These are phyloP conservation scores for Trichoderma arundinaceum DNA, from an alignment of 2,329 filamentous ascomycete species.

Conservation along the genomic window DNA sequence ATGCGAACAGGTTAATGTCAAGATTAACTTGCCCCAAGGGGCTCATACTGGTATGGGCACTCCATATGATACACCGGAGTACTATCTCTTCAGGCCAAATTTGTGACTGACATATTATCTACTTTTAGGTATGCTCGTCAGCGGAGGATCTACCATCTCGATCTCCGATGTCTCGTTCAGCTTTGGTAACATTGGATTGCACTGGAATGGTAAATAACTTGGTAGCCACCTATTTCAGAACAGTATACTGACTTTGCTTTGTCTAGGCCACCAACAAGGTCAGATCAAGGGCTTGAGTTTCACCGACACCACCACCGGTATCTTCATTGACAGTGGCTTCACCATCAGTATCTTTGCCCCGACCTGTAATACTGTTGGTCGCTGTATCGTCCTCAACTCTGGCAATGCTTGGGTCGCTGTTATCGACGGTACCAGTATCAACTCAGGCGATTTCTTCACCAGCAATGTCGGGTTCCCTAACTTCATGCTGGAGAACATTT, in stretches of 20 bases:
- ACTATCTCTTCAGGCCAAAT: neutral
- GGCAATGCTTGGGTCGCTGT: constrained; percentile 29
- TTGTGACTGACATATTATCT: neutral
- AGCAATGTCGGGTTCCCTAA: constrained; percentile 21
- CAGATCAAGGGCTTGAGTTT: constrained; percentile 31
- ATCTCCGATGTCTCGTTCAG: constrained; percentile 34
- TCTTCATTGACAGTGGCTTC: constrained; percentile 25
- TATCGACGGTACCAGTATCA: constrained; percentile 27
- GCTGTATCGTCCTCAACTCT: constrained; percentile 26
- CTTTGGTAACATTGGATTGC: constrained; percentile 35
- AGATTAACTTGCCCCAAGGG: constrained; percentile 31
- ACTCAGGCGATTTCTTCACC: constrained; percentile 31
- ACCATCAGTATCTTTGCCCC: constrained; percentile 30
- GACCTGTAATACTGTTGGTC: constrained; percentile 29
- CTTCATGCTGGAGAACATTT: constrained; percentile 34
- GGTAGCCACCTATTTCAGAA: no score
- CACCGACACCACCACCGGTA: constrained; percentile 24
- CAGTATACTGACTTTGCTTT: neutral
- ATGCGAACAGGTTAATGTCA: constrained; percentile 31
- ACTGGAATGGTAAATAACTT: constrained; percentile 33
- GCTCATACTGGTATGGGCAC: constrained; percentile 33
- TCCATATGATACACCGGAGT: neutral
- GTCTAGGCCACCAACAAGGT: constrained; percentile 28
- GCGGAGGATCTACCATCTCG: constrained; percentile 34
- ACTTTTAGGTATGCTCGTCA: constrained; percentile 26